phyloP scores from a whole-genome alignment of 2,329 filamentous ascomycete genomes.

The Thielaviopsis euricoi region DNA sequence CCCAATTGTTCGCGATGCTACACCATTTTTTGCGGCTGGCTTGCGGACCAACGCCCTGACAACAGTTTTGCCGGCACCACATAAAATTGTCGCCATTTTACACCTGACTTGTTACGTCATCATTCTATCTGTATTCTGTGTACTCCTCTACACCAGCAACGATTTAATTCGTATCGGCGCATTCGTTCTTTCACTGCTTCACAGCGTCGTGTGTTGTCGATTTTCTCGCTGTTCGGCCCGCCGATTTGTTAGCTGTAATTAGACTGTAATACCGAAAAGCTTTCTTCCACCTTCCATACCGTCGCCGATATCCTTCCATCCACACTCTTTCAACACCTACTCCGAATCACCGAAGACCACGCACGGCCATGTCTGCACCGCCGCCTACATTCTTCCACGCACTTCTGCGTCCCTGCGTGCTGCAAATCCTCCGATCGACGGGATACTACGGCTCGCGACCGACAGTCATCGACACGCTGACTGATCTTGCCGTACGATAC shows the following conservation, averaged over 20 bases:
- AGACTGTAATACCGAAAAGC: background rate
- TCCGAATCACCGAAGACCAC: background rate
- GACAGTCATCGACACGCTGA: conserved; percentile 72
- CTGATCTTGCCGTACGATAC: conserved; percentile 73
- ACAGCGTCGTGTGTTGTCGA: background rate
- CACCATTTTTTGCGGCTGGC: background rate
- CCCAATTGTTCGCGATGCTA: background rate
- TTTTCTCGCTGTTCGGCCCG: background rate
- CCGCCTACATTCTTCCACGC: conserved; percentile 45
- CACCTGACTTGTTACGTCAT: background rate
- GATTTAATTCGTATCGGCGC: background rate
- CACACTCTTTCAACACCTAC: background rate
- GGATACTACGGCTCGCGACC: conserved; percentile 75
- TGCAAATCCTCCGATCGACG: conserved; percentile 81
- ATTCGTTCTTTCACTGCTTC: background rate
- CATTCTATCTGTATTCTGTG: background rate
- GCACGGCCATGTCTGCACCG: conserved; percentile 27
- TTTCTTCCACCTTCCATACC: background rate
- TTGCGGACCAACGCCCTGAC: background rate
- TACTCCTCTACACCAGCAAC: background rate
- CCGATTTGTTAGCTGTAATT: background rate
- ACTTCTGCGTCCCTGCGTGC: conserved; percentile 68
- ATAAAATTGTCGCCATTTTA: background rate
- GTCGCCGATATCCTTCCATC: background rate
- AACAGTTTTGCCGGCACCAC: background rate